A percentile compares a stretch with the other conserved stretches of the same genome.
These are phyloP conservation scores for Endocalyx cinctus DNA, from an alignment of 2,329 filamentous ascomycete genomes.

Conservation along the genomic window DNA sequence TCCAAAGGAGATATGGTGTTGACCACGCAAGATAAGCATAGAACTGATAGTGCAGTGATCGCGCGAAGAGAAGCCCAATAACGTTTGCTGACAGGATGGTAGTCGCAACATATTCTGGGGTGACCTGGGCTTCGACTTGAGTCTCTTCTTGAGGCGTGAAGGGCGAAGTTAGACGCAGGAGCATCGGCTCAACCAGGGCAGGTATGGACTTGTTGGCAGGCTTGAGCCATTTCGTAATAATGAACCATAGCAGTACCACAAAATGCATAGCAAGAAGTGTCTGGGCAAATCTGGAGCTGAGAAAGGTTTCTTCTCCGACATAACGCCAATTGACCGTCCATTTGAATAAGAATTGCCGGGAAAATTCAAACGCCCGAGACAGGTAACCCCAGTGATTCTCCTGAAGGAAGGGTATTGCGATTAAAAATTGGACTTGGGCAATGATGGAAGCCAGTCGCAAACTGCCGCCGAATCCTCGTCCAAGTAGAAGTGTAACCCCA, in stretches of 20 bases:
- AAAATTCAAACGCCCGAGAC: conserved; percentile 82
- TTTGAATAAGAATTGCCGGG: conserved; percentile 86
- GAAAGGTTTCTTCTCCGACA: conserved; percentile 75
- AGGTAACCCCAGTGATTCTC: conserved; percentile 68
- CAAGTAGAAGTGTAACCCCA: conserved; percentile 70
- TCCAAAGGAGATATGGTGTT: conserved; percentile 83
- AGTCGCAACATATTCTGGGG: conserved; percentile 70
- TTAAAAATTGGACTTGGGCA: conserved; percentile 67
- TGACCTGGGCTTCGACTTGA: conserved; percentile 54
- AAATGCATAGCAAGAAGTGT: conserved; percentile 62
- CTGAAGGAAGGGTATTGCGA: conserved; percentile 63
- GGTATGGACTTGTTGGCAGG: conserved; percentile 57
- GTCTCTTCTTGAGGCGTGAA: conserved; percentile 50
- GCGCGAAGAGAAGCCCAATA: conserved; percentile 78
- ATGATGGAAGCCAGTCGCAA: conserved; percentile 69
- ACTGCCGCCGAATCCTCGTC: conserved; percentile 60
- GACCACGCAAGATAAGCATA: conserved; percentile 89
- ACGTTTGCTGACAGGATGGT: conserved; percentile 71
- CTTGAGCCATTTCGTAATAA: conserved; percentile 65
- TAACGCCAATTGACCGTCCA: conserved; percentile 99
- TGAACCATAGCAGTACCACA: conserved; percentile 62
- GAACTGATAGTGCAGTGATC: conserved; percentile 92
- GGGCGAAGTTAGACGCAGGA: conserved; percentile 39
- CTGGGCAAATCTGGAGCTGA: conserved; percentile 63
- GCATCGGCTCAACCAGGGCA: conserved; percentile 45